A percentile compares a stretch with the other conserved stretches of the same genome.
Evolutionary conservation across 2,329 filamentous ascomycete species (phyloP).

Genomic region (Epichloe elymi): DNA sequence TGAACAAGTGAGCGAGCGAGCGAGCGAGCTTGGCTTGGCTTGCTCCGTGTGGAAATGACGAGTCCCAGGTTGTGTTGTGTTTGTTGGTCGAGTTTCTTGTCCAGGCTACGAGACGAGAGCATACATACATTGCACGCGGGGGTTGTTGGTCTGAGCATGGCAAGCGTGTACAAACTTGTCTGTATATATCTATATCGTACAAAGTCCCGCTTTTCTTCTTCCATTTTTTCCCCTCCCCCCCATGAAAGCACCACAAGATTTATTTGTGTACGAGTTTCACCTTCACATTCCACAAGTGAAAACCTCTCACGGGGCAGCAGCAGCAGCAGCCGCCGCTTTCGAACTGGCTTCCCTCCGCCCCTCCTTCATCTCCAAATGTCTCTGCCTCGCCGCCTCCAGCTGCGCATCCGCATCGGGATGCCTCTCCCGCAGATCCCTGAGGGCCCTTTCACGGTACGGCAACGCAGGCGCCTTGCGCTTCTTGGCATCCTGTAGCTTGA

Average conservation of each 20-base stretch:
- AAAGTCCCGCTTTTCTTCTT: too few species aligned
- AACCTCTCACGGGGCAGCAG: too few species aligned
- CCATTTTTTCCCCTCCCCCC: fast-evolving
- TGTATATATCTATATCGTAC: too few species aligned
- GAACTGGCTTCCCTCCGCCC: slow-evolving; percentile 12
- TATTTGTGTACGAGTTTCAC: too few species aligned
- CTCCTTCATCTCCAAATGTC: slow-evolving; percentile 42
- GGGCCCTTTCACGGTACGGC: slow-evolving; percentile 34
- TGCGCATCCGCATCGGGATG: slow-evolving; percentile 32
- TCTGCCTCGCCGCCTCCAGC: slow-evolving; percentile 34
- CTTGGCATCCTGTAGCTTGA: slow-evolving; percentile 79
- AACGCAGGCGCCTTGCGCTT: slow-evolving; percentile 56
- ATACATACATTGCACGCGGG: too few species aligned
- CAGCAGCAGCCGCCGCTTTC: neutral
- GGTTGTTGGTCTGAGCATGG: too few species aligned
- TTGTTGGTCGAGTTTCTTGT: too few species aligned
- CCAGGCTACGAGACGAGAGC: too few species aligned
- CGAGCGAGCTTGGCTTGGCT: neutral
- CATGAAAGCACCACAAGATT: too few species aligned
- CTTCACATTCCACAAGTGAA: too few species aligned
- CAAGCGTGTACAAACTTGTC: too few species aligned
- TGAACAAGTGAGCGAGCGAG: slow-evolving; percentile 17
- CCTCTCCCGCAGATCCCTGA: slow-evolving; percentile 30
- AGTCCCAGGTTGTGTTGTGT: too few species aligned
- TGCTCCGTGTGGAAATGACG: neutral